Evolutionary conservation across 345 rosid species (phyloP).

Genomic region (Camelina neglecta): DNA sequence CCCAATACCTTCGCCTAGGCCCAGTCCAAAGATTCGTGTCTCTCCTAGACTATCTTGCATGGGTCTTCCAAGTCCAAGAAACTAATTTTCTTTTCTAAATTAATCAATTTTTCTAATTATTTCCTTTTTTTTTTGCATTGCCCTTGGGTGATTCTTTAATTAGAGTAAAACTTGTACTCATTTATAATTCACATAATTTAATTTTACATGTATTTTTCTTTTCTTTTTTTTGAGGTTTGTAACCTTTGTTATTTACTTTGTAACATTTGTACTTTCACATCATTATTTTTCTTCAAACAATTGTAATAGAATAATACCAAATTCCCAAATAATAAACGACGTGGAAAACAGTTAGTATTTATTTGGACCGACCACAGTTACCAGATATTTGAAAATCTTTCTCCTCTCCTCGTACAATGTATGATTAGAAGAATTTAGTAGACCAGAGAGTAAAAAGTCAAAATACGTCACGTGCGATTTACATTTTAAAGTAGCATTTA

Average conservation of each 20-base stretch:
- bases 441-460: conserved; percentile 13
- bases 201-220: background rate
- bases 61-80: conserved; percentile 82
- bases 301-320: no score
- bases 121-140: background rate
- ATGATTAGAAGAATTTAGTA: conserved; percentile 25
- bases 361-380: conserved; percentile 23
- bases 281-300: no score
- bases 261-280: conserved; percentile 3
- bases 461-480: conserved; percentile 34
- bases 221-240: background rate
- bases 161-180: conserved; percentile 24
- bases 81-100: conserved; percentile 16
- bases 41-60: conserved; percentile 80
- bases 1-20: conserved; percentile 91
- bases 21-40: conserved; percentile 70
- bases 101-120: background rate
- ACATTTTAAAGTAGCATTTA: conserved; percentile 12
- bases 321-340: no score
- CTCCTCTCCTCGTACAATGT: conserved; percentile 34
- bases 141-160: conserved; percentile 30
- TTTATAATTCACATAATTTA: background rate
- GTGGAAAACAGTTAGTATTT: conserved; percentile 16
- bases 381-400: background rate
- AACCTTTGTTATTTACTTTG: conserved; percentile 28